These are phyloP conservation scores for Penicillium glabrum DNA, from an alignment of 2,329 filamentous ascomycete species.

Conservation along the genomic window DNA sequence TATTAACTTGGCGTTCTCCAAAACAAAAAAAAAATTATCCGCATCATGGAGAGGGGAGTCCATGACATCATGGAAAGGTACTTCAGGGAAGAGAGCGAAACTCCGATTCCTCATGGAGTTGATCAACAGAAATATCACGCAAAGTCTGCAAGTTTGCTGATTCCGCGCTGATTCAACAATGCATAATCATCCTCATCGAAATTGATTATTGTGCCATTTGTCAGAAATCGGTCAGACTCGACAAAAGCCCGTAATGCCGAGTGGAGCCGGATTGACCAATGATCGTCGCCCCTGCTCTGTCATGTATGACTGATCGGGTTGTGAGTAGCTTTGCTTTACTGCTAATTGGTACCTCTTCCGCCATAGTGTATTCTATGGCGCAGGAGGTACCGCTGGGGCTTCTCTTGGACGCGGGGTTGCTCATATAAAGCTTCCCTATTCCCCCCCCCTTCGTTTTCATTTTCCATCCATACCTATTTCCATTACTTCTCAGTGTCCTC, in stretches of 20 bases:
- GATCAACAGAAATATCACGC: too few relatives aligned
- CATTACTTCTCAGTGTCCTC: background rate
- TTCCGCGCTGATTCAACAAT: background rate
- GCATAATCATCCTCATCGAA: background rate
- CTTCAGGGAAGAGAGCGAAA: background rate
- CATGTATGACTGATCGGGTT: constrained; percentile 28
- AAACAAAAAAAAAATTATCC: background rate
- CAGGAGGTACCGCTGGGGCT: background rate
- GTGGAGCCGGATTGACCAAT: constrained; percentile 17
- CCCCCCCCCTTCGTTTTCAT: constrained; percentile 4
- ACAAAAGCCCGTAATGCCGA: constrained; percentile 17
- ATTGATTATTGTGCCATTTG: constrained; percentile 22
- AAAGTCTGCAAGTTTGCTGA: background rate
- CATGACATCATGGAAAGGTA: constrained; percentile 9
- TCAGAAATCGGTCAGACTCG: constrained; percentile 36
- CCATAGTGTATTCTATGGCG: constrained; percentile 3
- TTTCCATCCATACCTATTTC: constrained; percentile 1
- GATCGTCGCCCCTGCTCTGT: constrained; percentile 17
- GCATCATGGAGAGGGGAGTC: constrained; percentile 2
- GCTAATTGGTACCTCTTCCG: constrained; percentile 11
- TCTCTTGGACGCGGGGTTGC: background rate
- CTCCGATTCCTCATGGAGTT: background rate
- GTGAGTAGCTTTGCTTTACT: constrained; percentile 12
- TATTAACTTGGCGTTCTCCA: background rate
- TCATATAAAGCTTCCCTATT: constrained; percentile 4